Evolutionary conservation across 805 yeast species (phyloP), one percentile per base, ranked within the genome.

Genomic region (Candida chilensis): DNA sequence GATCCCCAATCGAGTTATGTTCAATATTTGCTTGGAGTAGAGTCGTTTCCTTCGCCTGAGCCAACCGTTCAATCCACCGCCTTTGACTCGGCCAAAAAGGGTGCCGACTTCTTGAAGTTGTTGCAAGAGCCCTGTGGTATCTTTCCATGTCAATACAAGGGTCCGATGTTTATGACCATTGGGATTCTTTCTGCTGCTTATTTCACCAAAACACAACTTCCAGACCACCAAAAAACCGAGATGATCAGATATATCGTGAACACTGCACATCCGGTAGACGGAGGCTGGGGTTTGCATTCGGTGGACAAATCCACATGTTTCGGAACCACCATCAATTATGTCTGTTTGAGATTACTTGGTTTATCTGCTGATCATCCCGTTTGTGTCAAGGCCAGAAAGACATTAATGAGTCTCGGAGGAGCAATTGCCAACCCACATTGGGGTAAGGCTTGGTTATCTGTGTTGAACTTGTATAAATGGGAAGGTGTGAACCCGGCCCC

Each of bases 261-360:
- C 50, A 71, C 85, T 0, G 79, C 96, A 0, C 96, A 92, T 50
- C 96, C 96, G 0, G 95, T 88, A 1, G 98, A 92, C 53, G 99
- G 99, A n/a, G 99, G 98, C 2, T 92, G 99, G 99, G 99, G 99
- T 0, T 63, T 92, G 22, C 96, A 92, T 50, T 74, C 87, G 4
- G 77, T 74, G 30, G 99, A 92, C 50, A 92, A 90, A 50, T 78
- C 92, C 6, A 92, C 99, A 0, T 92, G 92, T 41, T 88, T 88
- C 51, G 98, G 99, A 4, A 92, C 99, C 2, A 65, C 84, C 1
- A 68, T 92, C 41, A 88, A 87, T 53, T 92, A 92, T 52, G 79
- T 90, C 5, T 59, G 62, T n/a, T 60, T 92, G 36, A 67, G 99
- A 37, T 53, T 92, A 10, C 56, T 90, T 29, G 98, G 99, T 0